Percentiles rank a stretch among this genome's conserved stretches.
These are phyloP conservation scores for Botrytis fabae DNA, from an alignment of 2,329 filamentous ascomycete genomes.

Conservation along the genomic window DNA sequence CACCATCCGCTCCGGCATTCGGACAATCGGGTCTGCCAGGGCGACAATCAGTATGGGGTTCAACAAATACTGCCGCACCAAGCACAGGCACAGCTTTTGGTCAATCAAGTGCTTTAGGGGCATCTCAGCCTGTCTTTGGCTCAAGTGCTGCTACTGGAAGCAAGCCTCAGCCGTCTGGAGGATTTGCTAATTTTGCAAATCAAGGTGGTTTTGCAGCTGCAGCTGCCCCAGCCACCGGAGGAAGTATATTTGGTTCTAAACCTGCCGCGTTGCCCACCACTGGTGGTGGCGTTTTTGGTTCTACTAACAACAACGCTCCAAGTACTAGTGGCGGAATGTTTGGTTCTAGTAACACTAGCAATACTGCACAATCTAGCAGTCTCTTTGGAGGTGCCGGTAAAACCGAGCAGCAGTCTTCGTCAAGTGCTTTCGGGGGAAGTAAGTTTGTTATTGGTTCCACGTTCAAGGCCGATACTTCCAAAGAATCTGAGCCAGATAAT, in stretches of 20 bases:
- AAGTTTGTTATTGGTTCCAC: constrained; percentile 39
- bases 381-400: constrained; percentile 45
- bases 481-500: constrained; percentile 58
- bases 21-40: constrained; percentile 46
- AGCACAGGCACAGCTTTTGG: constrained; percentile 50
- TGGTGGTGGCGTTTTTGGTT: constrained; percentile 16
- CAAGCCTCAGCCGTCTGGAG: constrained; percentile 44
- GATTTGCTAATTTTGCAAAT: constrained; percentile 56
- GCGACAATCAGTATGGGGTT: constrained; percentile 56
- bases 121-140: constrained; percentile 43
- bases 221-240: constrained; percentile 38
- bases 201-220: constrained; percentile 54
- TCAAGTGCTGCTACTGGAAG: constrained; percentile 36
- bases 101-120: constrained; percentile 51
- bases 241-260: constrained; percentile 39
- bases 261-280: constrained; percentile 26
- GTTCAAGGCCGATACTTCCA: constrained; percentile 50
- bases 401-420: constrained; percentile 36
- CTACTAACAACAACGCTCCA: constrained; percentile 20
- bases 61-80: constrained; percentile 38
- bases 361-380: constrained; percentile 9
- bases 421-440: constrained; percentile 27
- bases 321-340: constrained; percentile 41
- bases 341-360: constrained; percentile 31
- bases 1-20: constrained; percentile 43